These are phyloP conservation scores for Neurospora sp. DNA, from an alignment of 2,329 filamentous ascomycete species.

Conservation along the genomic window DNA sequence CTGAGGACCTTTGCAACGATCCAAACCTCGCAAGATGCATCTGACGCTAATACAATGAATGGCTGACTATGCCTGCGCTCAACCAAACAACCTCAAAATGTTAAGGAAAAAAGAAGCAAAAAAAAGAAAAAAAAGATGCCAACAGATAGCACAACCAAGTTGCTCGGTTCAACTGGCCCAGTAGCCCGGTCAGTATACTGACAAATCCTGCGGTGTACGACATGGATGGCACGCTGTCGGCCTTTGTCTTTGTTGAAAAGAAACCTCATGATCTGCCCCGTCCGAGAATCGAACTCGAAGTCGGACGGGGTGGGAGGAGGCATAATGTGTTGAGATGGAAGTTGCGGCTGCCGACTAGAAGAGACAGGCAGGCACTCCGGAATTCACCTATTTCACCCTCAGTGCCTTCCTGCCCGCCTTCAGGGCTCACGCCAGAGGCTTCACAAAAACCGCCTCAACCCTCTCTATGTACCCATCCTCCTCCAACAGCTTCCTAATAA, in stretches of 20 bases:
- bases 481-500: slow-evolving; percentile 20
- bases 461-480: slow-evolving; percentile 15
- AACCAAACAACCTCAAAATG: too few species aligned
- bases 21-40: too few species aligned
- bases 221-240: not conserved
- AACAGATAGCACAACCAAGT: not conserved
- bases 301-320: not conserved
- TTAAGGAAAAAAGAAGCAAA: too few species aligned
- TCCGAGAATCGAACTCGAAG: not conserved
- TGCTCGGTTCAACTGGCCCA: not conserved
- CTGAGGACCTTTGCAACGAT: too few species aligned
- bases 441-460: slow-evolving; percentile 14
- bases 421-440: not conserved
- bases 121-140: too few species aligned
- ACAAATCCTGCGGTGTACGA: not conserved
- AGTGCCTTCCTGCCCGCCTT: too few species aligned
- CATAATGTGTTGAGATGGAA: too few species aligned
- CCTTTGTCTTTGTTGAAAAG: not conserved
- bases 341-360: too few species aligned
- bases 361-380: too few species aligned
- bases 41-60: too few species aligned
- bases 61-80: too few species aligned
- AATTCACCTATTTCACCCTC: too few species aligned
- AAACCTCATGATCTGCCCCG: not conserved
- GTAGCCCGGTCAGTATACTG: not conserved